Evolutionary conservation across 257 asterid species (phyloP).

Genomic region (Jasminum sambac): DNA sequence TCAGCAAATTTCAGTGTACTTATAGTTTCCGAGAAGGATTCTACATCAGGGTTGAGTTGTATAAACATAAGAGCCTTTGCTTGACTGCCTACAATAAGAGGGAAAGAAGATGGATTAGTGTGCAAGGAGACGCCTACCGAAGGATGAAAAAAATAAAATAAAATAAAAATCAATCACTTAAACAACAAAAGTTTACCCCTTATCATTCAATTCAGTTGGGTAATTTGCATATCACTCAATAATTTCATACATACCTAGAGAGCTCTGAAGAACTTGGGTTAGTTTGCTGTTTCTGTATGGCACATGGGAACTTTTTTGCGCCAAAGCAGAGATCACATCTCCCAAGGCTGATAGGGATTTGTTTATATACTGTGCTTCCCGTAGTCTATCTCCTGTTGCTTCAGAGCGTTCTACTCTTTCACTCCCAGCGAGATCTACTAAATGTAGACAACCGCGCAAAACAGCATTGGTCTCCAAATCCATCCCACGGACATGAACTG

Average conservation of each 20-base stretch:
- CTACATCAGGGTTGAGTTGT: conserved; percentile 92
- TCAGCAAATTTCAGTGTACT: conserved; percentile 96
- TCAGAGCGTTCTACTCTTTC: conserved; percentile 96
- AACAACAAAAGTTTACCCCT: conserved; percentile 6
- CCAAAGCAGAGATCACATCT: conserved; percentile 92
- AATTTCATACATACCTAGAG: conserved; percentile 61
- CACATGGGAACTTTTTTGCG: conserved; percentile 86
- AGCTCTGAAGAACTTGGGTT: conserved; percentile 97
- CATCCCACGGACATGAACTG: conserved; percentile 85
- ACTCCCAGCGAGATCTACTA: conserved; percentile 98
- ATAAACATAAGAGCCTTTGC: conserved; percentile 98
- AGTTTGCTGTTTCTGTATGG: conserved; percentile 95
- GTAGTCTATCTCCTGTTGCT: conserved; percentile 86
- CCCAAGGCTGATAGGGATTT: conserved; percentile 95
- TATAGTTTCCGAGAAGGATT: conserved; percentile 81
- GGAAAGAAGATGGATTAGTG: neutral
- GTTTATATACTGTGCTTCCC: conserved; percentile 96
- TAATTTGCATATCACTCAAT: conserved; percentile 14
- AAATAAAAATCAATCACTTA: conserved; percentile 2
- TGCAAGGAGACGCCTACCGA: conserved; percentile 11
- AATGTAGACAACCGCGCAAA: conserved; percentile 88
- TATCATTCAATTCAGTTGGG: conserved; percentile 11
- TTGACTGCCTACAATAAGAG: conserved; percentile 71
- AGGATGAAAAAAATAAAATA: conserved; percentile 9
- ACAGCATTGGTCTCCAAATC: conserved; percentile 79